Conservation (phyloP, 2,329 filamentous ascomycete genomes). For the Claviceps spartinae region DNA sequence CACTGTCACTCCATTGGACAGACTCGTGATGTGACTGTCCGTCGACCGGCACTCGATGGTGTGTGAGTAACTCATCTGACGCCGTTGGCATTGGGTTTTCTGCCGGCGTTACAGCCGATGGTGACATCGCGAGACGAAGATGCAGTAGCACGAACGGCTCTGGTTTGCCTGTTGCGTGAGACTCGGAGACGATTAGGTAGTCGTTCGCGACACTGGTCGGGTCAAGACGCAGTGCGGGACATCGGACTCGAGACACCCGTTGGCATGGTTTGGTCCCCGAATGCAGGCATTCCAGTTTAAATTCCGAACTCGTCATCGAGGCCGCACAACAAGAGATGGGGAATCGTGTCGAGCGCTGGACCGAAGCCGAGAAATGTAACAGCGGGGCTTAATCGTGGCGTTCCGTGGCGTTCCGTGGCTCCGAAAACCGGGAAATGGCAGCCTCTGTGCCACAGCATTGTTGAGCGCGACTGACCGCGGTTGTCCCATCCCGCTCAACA, state of each 20-base stretch:
- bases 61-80: not conserved
- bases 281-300: conserved; percentile 23
- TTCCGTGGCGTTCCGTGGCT: too few species aligned
- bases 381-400: too few species aligned
- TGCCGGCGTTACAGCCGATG: not conserved
- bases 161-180: conserved; percentile 1
- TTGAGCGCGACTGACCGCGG: not conserved
- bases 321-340: too few species aligned
- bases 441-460: too few species aligned
- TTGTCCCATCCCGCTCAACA: not conserved
- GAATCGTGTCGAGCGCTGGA: too few species aligned
- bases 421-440: not conserved
- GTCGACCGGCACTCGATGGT: not conserved
- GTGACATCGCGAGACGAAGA: not conserved
- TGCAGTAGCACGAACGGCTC: not conserved
- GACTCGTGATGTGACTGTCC: not conserved
- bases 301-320: too few species aligned
- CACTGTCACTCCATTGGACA: conserved; percentile 16
- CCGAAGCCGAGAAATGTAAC: too few species aligned
- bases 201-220: conserved; percentile 6
- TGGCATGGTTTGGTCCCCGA: conserved; percentile 17
- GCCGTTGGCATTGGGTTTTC: not conserved
- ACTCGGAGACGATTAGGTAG: not conserved
- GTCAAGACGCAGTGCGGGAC: conserved; percentile 15
- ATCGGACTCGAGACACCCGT: conserved; percentile 15